These are phyloP conservation scores for Sicyos edulis DNA, from an alignment of 306 rosid species.

Conservation along the genomic window DNA sequence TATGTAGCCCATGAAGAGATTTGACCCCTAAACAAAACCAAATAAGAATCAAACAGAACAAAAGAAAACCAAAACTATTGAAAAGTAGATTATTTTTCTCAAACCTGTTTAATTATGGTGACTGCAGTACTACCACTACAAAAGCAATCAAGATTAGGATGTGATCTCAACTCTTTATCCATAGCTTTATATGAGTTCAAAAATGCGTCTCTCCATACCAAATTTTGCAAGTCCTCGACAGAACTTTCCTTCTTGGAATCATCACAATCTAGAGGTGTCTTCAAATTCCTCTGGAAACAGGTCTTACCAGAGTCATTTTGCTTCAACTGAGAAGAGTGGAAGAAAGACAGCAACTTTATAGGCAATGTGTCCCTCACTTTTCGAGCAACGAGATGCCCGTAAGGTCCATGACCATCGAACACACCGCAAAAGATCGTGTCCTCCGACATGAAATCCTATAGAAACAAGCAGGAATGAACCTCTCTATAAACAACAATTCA, in stretches of 20 bases:
- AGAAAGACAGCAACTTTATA: constrained; percentile 54
- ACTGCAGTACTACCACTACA: constrained; percentile 97
- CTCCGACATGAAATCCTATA: constrained; percentile 77
- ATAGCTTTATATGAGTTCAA: constrained; percentile 75
- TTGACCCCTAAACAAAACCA: constrained; percentile 51
- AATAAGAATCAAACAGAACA: constrained; percentile 26
- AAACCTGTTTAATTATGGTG: constrained; percentile 79
- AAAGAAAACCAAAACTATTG: constrained; percentile 16
- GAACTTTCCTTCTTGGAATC: constrained; percentile 53
- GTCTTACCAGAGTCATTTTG: constrained; percentile 41
- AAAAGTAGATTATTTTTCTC: constrained; percentile 11
- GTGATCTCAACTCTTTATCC: constrained; percentile 91
- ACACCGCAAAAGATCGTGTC: constrained; percentile 83
- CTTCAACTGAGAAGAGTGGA: constrained; percentile 55
- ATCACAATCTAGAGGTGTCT: constrained; percentile 38
- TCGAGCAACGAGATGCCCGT: constrained; percentile 89
- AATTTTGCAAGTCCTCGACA: constrained; percentile 44
- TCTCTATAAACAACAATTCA: not conserved
- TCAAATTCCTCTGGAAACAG: constrained; percentile 45
- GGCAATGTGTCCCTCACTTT: constrained; percentile 86
- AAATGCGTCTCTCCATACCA: constrained; percentile 82
- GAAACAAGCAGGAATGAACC: not conserved
- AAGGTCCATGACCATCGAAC: constrained; percentile 95
- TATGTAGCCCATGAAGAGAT: constrained; percentile 71
- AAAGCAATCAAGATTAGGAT: constrained; percentile 85